phyloP scores from a whole-genome alignment of 345 rosid genomes.

The Citrus mangshanensis region DNA sequence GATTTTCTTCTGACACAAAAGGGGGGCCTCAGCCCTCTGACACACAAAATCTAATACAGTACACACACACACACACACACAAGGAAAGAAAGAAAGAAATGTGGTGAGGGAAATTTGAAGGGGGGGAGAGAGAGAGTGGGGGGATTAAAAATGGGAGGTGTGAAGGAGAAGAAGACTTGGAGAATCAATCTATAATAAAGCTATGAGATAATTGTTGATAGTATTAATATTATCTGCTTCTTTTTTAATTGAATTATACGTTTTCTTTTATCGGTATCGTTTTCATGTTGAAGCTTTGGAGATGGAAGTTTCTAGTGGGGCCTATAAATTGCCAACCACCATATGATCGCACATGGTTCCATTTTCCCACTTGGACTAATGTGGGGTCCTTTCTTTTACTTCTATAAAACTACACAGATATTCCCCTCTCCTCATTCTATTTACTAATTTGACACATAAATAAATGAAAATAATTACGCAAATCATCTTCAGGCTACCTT shows the following conservation, averaged over 20 bases:
- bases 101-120: background rate
- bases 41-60: slow-evolving; percentile 12
- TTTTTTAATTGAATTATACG: slow-evolving; percentile 16
- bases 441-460: too few relatives aligned
- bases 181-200: slow-evolving; percentile 17
- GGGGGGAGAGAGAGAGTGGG: background rate
- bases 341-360: slow-evolving; percentile 73
- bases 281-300: slow-evolving; percentile 15
- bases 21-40: slow-evolving; percentile 14
- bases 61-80: slow-evolving; percentile 16
- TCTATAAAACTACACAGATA: background rate
- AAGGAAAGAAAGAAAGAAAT: slow-evolving; percentile 4
- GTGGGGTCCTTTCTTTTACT: slow-evolving; percentile 14
- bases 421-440: background rate
- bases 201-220: too few relatives aligned
- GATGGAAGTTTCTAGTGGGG: slow-evolving; percentile 34
- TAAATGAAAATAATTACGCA: too few relatives aligned
- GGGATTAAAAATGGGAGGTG: slow-evolving; percentile 41
- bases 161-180: slow-evolving; percentile 26
- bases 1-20: slow-evolving; percentile 39
- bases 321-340: slow-evolving; percentile 48
- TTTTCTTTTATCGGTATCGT: slow-evolving; percentile 15
- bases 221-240: slow-evolving; percentile 2
- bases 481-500: too few relatives aligned
- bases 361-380: slow-evolving; percentile 34